These are phyloP conservation scores for Harringtonia aguacate DNA, from an alignment of 2,329 filamentous ascomycete species.

Conservation along the genomic window DNA sequence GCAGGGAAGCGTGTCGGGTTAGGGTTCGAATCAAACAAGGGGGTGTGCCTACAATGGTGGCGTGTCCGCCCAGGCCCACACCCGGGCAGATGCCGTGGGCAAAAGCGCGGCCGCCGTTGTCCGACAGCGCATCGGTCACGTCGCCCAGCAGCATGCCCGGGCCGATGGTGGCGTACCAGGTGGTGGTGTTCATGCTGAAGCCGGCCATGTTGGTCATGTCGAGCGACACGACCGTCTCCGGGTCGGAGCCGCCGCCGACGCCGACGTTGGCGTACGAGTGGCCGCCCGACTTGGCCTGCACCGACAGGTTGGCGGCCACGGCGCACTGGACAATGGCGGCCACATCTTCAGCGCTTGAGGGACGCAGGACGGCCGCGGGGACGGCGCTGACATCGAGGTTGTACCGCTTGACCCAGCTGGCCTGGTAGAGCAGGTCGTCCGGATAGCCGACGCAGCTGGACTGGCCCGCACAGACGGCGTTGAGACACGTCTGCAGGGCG, in stretches of 20 bases:
- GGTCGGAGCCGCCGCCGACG: constrained; percentile 37
- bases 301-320: constrained; percentile 32
- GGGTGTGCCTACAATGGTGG: constrained; percentile 22
- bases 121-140: constrained; percentile 37
- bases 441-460: constrained; percentile 36
- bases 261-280: constrained; percentile 46
- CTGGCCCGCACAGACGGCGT: constrained; percentile 32
- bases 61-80: constrained; percentile 48
- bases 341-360: constrained; percentile 40
- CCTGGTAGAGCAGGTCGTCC: constrained; percentile 30
- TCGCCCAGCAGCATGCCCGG: constrained; percentile 41
- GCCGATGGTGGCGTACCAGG: constrained; percentile 44
- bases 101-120: constrained; percentile 43
- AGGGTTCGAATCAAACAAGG: too few species aligned
- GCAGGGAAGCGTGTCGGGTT: too few species aligned
- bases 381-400: constrained; percentile 35
- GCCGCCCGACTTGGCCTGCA: constrained; percentile 53
- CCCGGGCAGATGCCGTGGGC: constrained; percentile 49
- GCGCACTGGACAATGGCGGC: constrained; percentile 49
- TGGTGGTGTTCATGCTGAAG: constrained; percentile 40
- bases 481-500: constrained; percentile 32
- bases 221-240: constrained; percentile 35
- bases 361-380: constrained; percentile 46
- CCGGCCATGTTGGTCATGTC: constrained; percentile 42
- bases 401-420: constrained; percentile 39